These are phyloP conservation scores for Physocladia obscura DNA, from an alignment of 192 early-diverging fungal genomes.

Conservation along the genomic window DNA sequence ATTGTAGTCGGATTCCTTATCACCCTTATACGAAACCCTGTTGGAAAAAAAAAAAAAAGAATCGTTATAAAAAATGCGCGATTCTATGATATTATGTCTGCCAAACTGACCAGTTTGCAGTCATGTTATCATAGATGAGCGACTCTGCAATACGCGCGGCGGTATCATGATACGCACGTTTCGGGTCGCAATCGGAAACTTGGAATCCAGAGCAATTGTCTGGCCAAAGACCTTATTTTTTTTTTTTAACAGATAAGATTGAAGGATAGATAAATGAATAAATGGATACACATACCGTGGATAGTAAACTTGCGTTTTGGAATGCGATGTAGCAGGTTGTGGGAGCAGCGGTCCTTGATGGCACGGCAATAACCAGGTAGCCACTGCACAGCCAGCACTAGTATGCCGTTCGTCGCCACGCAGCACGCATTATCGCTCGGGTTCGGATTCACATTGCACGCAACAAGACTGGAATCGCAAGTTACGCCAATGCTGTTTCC, in stretches of 20 bases:
- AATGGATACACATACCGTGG: no score
- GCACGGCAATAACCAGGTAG: constrained; percentile 28
- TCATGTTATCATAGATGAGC: constrained; percentile 18
- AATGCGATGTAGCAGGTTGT: constrained; percentile 22
- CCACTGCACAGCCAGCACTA: constrained; percentile 32
- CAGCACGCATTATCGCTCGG: no score
- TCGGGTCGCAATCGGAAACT: constrained; percentile 25
- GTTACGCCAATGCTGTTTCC: no score
- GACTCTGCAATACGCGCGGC: not conserved
- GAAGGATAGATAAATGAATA: not conserved
- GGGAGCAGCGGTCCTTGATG: constrained; percentile 18
- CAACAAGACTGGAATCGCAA: no score
- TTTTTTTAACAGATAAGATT: not conserved
- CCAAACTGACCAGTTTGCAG: constrained; percentile 1
- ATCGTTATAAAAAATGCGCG: no score
- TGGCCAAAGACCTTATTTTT: constrained; percentile 24
- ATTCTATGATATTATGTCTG: no score
- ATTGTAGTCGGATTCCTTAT: constrained; percentile 2
- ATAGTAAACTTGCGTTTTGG: constrained; percentile 30
- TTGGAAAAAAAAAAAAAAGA: not conserved
- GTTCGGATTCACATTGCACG: no score
- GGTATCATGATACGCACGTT: constrained; percentile 8
- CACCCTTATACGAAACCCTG: constrained; percentile 32
- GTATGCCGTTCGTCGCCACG: constrained; percentile 24
- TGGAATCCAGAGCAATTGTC: constrained; percentile 27